These are phyloP conservation scores for Rhodotorula toruloides DNA, from an alignment of 768 basidiomycete genomes.

Conservation along the genomic window DNA sequence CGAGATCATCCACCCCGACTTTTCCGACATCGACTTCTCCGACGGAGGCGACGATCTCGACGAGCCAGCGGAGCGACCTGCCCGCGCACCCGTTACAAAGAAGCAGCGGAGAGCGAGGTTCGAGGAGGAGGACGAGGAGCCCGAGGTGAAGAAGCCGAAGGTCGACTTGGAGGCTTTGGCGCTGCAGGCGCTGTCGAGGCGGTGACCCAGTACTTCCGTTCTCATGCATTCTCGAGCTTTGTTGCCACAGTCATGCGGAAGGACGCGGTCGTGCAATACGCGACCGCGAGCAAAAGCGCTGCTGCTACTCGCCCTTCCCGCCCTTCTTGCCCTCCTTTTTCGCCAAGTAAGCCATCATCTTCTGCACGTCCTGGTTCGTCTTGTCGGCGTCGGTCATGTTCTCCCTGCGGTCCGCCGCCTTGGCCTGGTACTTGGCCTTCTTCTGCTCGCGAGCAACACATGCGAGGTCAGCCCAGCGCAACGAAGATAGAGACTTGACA, in stretches of 20 bases:
- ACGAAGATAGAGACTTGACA: not conserved
- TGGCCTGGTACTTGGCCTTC: constrained; percentile 13
- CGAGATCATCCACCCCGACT: constrained; percentile 33
- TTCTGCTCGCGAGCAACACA: constrained; percentile 1
- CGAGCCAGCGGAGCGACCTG: not conserved
- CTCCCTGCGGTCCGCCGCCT: not conserved
- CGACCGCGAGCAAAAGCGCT: too few relatives aligned
- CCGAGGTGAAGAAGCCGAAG: constrained; percentile 12
- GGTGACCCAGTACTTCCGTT: too few relatives aligned
- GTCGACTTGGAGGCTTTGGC: constrained; percentile 41
- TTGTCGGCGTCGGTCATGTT: constrained; percentile 17
- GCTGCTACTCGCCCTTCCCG: not conserved
- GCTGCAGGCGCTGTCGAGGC: constrained; percentile 30
- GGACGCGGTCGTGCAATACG: too few relatives aligned
- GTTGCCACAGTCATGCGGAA: too few relatives aligned
- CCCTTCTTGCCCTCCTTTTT: not conserved
- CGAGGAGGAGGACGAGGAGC: constrained; percentile 13
- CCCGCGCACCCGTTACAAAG: constrained; percentile 6
- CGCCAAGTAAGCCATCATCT: constrained; percentile 3
- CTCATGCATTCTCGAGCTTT: too few relatives aligned
- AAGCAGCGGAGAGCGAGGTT: constrained; percentile 11
- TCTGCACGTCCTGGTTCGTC: constrained; percentile 6
- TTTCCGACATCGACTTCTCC: constrained; percentile 44
- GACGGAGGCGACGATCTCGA: constrained; percentile 52
- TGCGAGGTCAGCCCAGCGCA: not conserved